Evolutionary conservation across 345 rosid genomes (phyloP).

Genomic region (Hypericum androsaemum): DNA sequence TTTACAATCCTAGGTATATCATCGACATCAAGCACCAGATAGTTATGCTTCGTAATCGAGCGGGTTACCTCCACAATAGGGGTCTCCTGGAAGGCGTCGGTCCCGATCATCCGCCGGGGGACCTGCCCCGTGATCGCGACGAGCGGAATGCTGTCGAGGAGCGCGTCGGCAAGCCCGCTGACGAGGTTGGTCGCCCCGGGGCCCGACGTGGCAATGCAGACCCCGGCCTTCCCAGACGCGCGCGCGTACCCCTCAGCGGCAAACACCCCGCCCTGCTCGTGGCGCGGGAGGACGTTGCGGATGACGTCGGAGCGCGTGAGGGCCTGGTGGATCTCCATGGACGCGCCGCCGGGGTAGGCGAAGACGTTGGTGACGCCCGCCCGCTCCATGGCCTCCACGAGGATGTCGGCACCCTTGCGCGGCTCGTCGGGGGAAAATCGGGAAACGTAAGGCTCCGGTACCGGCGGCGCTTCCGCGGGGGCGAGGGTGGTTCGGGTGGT

Average conservation of each 20-base stretch:
- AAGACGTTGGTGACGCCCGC: constrained; percentile 73
- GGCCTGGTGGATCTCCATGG: constrained; percentile 99
- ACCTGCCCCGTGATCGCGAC: constrained; percentile 91
- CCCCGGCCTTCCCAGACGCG: constrained; percentile 73
- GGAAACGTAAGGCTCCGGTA: constrained; percentile 14
- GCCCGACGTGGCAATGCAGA: constrained; percentile 94
- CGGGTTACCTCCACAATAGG: constrained; percentile 90
- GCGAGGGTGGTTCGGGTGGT: background rate
- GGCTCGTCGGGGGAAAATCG: constrained; percentile 58
- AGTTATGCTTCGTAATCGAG: constrained; percentile 88
- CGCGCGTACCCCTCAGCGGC: constrained; percentile 96
- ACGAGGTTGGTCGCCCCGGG: constrained; percentile 91
- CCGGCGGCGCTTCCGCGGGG: background rate
- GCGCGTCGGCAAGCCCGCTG: constrained; percentile 80
- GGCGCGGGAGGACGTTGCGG: constrained; percentile 85
- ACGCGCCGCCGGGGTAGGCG: constrained; percentile 94
- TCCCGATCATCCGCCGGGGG: constrained; percentile 88
- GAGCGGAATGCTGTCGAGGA: constrained; percentile 84
- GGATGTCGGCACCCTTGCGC: constrained; percentile 89
- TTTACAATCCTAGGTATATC: constrained; percentile 75
- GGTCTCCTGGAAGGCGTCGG: constrained; percentile 89
- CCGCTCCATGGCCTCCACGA: constrained; percentile 86
- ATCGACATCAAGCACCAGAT: constrained; percentile 73
- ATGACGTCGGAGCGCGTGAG: constrained; percentile 71
- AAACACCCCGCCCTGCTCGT: constrained; percentile 92